A percentile compares a stretch with the other conserved stretches of the same genome.
Conservation (phyloP, 495 filamentous ascomycete genomes). For the Annulohypoxylon maeteangense region DNA sequence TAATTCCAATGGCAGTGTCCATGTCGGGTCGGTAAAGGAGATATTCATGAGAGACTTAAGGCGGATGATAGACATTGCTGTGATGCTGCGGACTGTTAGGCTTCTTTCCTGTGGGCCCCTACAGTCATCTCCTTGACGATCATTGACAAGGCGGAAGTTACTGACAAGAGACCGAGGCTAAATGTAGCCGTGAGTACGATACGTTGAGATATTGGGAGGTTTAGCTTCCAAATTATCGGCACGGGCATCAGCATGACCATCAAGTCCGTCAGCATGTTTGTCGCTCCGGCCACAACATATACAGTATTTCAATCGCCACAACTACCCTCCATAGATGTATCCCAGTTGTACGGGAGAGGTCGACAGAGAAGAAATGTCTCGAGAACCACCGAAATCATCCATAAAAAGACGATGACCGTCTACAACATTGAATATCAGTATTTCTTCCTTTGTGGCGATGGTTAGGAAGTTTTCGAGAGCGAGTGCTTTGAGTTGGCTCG, state of each 20-base stretch:
- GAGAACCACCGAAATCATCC: conserved; percentile 7
- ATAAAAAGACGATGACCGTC: conserved; percentile 4
- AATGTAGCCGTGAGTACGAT: neutral
- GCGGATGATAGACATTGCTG: conserved; percentile 1
- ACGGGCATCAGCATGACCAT: conserved; percentile 4
- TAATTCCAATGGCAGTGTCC: conserved; percentile 5
- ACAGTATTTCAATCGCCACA: conserved; percentile 3
- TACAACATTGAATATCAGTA: neutral
- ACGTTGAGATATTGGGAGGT: neutral
- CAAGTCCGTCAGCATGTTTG: conserved; percentile 1
- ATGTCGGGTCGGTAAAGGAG: conserved; percentile 5
- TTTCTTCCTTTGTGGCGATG: neutral
- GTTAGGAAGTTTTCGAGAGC: too few species aligned
- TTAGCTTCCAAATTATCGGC: conserved; percentile 1
- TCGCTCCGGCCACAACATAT: neutral
- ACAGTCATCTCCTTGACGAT: neutral
- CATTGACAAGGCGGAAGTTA: neutral
- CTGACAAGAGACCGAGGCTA: conserved; percentile 4
- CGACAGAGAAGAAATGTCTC: conserved; percentile 8
- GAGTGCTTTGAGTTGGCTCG: neutral
- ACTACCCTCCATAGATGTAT: conserved; percentile 1
- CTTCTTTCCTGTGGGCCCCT: neutral
- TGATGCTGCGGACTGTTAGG: neutral
- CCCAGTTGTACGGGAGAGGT: conserved; percentile 6
- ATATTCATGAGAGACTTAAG: conserved; percentile 2